Conservation (phyloP, 768 basidiomycete species). For the Cystobasidium ongulense region DNA sequence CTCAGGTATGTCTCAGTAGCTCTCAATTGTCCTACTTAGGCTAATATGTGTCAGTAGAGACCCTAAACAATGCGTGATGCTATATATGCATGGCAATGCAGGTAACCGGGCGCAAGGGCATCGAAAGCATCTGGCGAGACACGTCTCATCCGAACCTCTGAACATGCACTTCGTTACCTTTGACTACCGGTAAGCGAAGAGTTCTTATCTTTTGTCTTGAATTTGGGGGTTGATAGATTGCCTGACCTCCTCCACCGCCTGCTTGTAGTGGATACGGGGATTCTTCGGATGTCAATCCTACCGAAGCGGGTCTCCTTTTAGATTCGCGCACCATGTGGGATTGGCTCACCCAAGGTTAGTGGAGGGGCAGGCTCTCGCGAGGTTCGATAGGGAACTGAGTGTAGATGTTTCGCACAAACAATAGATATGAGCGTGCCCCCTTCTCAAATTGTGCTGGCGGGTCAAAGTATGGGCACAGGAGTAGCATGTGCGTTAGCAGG, state of each 20-base stretch:
- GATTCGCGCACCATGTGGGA: slow-evolving; percentile 72
- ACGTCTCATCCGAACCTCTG: slow-evolving; percentile 47
- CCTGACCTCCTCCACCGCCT: background rate
- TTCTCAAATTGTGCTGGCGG: slow-evolving; percentile 62
- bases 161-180: slow-evolving; percentile 69
- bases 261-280: slow-evolving; percentile 63
- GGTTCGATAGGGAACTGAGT: background rate
- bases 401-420: background rate
- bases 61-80: background rate
- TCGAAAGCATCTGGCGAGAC: slow-evolving; percentile 54
- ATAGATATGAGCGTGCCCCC: slow-evolving; percentile 52
- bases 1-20: background rate
- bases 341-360: slow-evolving; percentile 53
- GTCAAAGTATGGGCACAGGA: slow-evolving; percentile 83
- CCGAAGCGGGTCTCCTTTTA: slow-evolving; percentile 60
- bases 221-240: too few relatives aligned
- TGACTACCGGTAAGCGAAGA: slow-evolving; percentile 71
- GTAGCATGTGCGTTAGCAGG: slow-evolving; percentile 52
- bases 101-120: slow-evolving; percentile 63
- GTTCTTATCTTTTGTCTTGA: too few relatives aligned
- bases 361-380: background rate
- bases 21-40: too few relatives aligned
- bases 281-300: slow-evolving; percentile 60
- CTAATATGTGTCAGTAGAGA: background rate
- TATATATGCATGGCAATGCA: slow-evolving; percentile 89